These are phyloP conservation scores for Cicer yamashitae DNA, from an alignment of 306 rosid genomes.

Conservation along the genomic window DNA sequence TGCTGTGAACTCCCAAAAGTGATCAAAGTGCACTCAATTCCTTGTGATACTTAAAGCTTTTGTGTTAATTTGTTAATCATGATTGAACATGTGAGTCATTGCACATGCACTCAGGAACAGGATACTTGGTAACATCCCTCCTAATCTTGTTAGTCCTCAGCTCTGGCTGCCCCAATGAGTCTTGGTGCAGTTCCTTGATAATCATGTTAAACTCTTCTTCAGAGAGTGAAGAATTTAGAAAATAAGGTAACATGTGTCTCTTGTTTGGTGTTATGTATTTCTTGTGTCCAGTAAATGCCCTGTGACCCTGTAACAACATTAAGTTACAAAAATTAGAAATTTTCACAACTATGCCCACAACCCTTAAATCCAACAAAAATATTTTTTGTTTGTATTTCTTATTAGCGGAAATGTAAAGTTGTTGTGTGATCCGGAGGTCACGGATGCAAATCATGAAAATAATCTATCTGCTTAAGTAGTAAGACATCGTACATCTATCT, in stretches of 20 bases:
- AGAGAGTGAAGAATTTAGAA: conserved; percentile 68
- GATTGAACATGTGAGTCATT: conserved; percentile 50
- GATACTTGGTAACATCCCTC: conserved; percentile 93
- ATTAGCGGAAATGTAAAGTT: too few species aligned
- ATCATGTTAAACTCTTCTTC: conserved; percentile 73
- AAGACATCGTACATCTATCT: too few species aligned
- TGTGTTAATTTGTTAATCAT: conserved; percentile 34
- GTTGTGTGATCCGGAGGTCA: too few species aligned
- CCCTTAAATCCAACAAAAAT: background rate
- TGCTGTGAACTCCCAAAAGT: conserved; percentile 21
- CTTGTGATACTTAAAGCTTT: conserved; percentile 25
- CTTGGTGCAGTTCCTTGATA: conserved; percentile 72
- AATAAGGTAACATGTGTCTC: conserved; percentile 85
- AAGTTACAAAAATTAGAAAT: conserved; percentile 31
- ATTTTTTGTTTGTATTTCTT: too few species aligned
- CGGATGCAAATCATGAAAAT: too few species aligned
- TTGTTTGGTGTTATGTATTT: conserved; percentile 96
- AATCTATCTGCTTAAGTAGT: too few species aligned
- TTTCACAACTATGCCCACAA: background rate
- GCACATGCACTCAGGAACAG: conserved; percentile 91
- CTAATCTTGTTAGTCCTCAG: conserved; percentile 63
- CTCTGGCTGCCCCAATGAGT: conserved; percentile 87
- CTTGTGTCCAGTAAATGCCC: conserved; percentile 91
- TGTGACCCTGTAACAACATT: conserved; percentile 69
- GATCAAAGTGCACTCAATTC: background rate